Conservation (phyloP, 78 protist genomes). For the Pigoraptor vietnamica region DNA sequence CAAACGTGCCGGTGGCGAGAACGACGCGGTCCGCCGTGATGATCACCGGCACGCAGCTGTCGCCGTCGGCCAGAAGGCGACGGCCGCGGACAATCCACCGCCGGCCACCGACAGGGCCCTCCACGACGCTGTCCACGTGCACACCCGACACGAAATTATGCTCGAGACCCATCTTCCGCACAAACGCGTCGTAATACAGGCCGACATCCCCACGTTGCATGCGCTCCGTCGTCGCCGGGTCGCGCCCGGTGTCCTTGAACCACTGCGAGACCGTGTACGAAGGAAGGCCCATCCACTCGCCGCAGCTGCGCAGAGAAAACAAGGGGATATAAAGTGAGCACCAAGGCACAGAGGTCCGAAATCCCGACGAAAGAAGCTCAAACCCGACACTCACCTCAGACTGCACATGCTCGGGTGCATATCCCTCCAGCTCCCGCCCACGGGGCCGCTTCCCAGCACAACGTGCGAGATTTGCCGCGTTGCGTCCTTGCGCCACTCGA, state of each 20-base stretch:
- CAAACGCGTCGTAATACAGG: not conserved
- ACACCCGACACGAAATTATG: not conserved
- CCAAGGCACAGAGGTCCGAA: too few species aligned
- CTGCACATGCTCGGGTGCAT: not conserved
- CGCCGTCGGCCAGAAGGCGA: not conserved
- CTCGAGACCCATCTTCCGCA: not conserved
- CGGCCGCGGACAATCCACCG: not conserved
- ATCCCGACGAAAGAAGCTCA: too few species aligned
- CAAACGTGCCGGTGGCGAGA: not conserved
- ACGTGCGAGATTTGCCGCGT: not conserved
- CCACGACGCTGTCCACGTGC: not conserved
- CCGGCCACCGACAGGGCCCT: not conserved
- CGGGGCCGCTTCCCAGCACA: not conserved
- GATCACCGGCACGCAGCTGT: not conserved
- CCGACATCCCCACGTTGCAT: not conserved
- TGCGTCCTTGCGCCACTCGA: not conserved
- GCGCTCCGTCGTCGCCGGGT: not conserved
- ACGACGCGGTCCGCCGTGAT: not conserved
- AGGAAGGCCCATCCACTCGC: not conserved
- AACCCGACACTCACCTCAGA: not conserved
- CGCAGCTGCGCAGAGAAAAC: too few species aligned
- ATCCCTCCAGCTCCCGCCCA: not conserved
- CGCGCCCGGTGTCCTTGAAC: not conserved
- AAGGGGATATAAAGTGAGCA: too few species aligned
- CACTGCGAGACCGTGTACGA: not conserved